These are phyloP conservation scores for Microdochium paspali DNA, from an alignment of 2,329 filamentous ascomycete species.

Conservation along the genomic window DNA sequence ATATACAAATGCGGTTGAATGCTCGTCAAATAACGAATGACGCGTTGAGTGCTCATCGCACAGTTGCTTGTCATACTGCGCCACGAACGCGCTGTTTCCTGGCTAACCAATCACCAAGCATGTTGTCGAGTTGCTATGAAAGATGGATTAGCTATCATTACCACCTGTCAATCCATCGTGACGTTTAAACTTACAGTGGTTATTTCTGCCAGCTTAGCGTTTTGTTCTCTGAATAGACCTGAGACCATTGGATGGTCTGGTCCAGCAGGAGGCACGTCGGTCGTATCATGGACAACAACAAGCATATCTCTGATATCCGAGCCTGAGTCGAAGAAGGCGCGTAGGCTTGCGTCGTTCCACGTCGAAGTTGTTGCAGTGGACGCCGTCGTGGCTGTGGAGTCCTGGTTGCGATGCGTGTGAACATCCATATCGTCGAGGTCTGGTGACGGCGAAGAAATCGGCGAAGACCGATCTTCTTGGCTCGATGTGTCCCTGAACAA, in stretches of 20 bases:
- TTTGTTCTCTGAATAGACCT: slow-evolving; percentile 77
- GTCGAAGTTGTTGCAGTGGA: slow-evolving; percentile 49
- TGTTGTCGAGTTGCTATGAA: slow-evolving; percentile 66
- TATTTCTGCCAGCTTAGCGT: slow-evolving; percentile 77
- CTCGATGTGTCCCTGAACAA: slow-evolving; percentile 64
- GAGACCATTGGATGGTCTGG: slow-evolving; percentile 79
- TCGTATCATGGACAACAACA: slow-evolving; percentile 87
- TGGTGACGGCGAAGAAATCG: slow-evolving; percentile 54
- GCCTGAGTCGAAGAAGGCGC: slow-evolving; percentile 84
- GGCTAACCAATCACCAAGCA: slow-evolving; percentile 76
- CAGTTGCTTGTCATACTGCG: no score
- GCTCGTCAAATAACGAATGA: neutral
- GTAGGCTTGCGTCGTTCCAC: slow-evolving; percentile 82
- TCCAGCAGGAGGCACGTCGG: slow-evolving; percentile 67
- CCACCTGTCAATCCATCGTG: neutral
- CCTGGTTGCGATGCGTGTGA: slow-evolving; percentile 30
- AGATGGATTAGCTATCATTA: slow-evolving; percentile 9
- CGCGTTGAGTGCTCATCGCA: no score
- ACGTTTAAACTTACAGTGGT: slow-evolving; percentile 49
- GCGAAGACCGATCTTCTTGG: slow-evolving; percentile 55
- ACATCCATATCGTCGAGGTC: slow-evolving; percentile 44
- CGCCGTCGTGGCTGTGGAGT: slow-evolving; percentile 42
- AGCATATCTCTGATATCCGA: slow-evolving; percentile 84
- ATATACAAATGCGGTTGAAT: neutral
- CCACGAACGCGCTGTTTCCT: slow-evolving; percentile 55